Evolutionary conservation across 169 alveolate species (phyloP).

Genomic region (Babesia ovis): DNA sequence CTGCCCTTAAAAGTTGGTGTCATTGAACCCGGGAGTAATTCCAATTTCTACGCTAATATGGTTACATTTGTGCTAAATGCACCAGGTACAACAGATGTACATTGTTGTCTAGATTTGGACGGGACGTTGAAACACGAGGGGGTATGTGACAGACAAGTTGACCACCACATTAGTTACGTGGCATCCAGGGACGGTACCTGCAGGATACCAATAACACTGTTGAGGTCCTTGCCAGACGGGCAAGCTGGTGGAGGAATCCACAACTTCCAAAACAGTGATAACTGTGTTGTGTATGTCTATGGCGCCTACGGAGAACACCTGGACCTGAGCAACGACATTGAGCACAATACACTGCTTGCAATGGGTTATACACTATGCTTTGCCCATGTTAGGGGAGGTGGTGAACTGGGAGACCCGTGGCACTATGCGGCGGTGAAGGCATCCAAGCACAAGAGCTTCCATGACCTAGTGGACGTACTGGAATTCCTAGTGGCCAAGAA

Average conservation of each 20-base stretch:
- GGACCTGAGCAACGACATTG: constrained; percentile 38
- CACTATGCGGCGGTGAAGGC: constrained; percentile 19
- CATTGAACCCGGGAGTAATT: constrained; percentile 44
- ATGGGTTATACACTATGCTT: constrained; percentile 67
- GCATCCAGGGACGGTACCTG: background rate
- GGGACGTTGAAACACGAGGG: background rate
- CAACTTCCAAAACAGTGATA: background rate
- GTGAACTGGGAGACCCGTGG: constrained; percentile 61
- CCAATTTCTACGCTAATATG: background rate
- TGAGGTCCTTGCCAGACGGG: background rate
- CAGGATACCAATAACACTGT: constrained; percentile 7
- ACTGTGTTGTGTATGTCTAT: constrained; percentile 56
- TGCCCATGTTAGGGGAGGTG: constrained; percentile 72
- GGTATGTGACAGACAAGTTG: background rate
- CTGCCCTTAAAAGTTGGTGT: constrained; percentile 51
- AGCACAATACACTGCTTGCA: constrained; percentile 40
- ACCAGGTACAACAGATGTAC: constrained; percentile 37
- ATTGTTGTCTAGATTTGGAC: constrained; percentile 18
- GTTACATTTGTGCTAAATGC: constrained; percentile 16
- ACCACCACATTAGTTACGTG: background rate
- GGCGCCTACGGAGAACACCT: constrained; percentile 63
- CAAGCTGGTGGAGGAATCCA: background rate
- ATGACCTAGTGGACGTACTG: constrained; percentile 56
- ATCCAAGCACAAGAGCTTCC: constrained; percentile 29
- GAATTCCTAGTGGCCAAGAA: constrained; percentile 47